Conservation (phyloP, 2,329 filamentous ascomycete species). For the Sclerotinia trifoliorum region DNA sequence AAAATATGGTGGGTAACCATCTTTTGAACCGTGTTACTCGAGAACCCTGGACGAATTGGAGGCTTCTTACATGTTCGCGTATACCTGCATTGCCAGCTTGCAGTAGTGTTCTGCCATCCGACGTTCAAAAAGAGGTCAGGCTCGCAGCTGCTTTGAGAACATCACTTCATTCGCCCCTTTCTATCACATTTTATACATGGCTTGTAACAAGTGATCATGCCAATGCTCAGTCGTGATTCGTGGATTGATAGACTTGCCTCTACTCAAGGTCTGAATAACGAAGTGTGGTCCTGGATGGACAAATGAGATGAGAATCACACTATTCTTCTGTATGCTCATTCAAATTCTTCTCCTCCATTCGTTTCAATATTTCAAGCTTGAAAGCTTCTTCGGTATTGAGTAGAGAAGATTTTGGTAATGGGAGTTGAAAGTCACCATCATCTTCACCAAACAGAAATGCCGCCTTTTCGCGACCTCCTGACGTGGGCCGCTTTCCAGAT, state of each 20-base stretch:
- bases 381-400: slow-evolving; percentile 36
- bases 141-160: slow-evolving; percentile 15
- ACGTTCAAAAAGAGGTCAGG: slow-evolving; percentile 20
- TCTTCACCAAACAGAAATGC: slow-evolving; percentile 41
- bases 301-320: background rate
- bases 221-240: slow-evolving; percentile 4
- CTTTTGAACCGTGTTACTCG: slow-evolving; percentile 10
- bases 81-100: slow-evolving; percentile 23
- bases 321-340: slow-evolving; percentile 8
- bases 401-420: slow-evolving; percentile 23
- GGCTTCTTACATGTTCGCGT: slow-evolving; percentile 22
- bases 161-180: slow-evolving; percentile 20
- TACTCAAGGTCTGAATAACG: background rate
- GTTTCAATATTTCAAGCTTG: slow-evolving; percentile 35
- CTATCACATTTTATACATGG: slow-evolving; percentile 18
- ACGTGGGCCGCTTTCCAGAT: slow-evolving; percentile 32
- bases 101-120: slow-evolving; percentile 21
- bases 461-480: slow-evolving; percentile 38
- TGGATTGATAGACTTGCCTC: background rate
- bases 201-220: slow-evolving; percentile 12
- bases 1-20: slow-evolving; percentile 1
- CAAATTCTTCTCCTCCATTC: slow-evolving; percentile 26
- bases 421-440: slow-evolving; percentile 27
- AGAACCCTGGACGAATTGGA: slow-evolving; percentile 13
- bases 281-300: background rate